Evolutionary conservation across 2,329 filamentous ascomycete genomes (phyloP), one percentile per base, ranked within the genome.

Genomic region (Sphaerulina populicola): DNA sequence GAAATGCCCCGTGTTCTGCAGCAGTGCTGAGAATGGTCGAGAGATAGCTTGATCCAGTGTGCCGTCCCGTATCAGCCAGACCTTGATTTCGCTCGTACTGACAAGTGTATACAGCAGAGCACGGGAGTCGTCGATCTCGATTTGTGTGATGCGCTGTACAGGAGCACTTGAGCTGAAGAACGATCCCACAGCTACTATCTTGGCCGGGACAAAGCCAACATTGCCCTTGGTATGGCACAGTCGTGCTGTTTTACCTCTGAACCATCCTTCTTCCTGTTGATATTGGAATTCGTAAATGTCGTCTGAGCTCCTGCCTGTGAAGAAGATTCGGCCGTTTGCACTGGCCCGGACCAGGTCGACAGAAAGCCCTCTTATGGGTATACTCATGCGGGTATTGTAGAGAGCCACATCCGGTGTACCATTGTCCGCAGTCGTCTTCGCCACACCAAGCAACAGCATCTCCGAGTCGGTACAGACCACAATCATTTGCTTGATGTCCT

Each of bases 261-360:
- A 98, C 93, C 93, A 98, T 61, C 86, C 85, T 70, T 98, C 93
- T 68, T 97, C 89, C 64, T 95, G 89, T 69, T 97, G 91, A 67
- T 98, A 98, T 60, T 86, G 90, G 48, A 98, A 79, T 70, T 98
- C 93, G 67, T 93, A 88, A 43, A 98, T 81, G 62, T 97, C 90
- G 57, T 88, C 88, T 58, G 91, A 87, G 45, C 76, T 78, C 45
- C 78, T 79, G 35, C 89, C 88, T 38, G 86, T 83, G 64, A 96
- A 95, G 74, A 98, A 98, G 58, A 98, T 93, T 55, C 93, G 86
- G 7, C 94, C 94, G 18, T 81, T 85, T 2, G 73, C 71, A 0
- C 90, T 93, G 12, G 86, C 88, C 18, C 83, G 82, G 60, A 98
- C 89, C 41, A 85, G 77, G 49, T 81, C 81, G 36, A 95, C 83